Conservation (phyloP, 129 eudicot species). For the Ambrosia trifida region DNA sequence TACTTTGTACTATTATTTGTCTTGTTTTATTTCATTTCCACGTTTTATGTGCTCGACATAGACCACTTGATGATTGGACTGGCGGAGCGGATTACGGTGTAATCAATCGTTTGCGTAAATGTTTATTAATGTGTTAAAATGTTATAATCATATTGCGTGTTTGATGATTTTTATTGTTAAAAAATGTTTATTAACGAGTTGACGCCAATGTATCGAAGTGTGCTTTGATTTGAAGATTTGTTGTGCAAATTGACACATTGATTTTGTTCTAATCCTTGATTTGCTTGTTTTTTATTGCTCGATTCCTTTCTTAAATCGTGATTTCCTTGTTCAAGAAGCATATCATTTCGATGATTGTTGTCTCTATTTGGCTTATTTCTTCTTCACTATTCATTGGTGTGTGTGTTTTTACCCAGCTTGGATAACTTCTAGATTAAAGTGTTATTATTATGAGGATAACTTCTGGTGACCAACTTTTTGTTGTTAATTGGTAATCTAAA, state of each 20-base stretch:
- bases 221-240: not conserved
- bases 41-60: no score
- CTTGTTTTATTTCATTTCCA: not conserved
- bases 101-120: not conserved
- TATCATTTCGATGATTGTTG: not conserved
- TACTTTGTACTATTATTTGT: not conserved
- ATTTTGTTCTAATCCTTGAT: not conserved
- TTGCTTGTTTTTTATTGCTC: not conserved
- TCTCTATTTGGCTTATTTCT: not conserved
- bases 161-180: no score
- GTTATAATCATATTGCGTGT: no score
- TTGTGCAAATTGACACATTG: not conserved
- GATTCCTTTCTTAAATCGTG: not conserved
- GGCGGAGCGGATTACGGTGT: no score
- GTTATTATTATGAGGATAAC: no score
- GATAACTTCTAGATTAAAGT: not conserved
- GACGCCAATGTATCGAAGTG: no score
- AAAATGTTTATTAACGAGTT: no score
- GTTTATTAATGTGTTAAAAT: not conserved
- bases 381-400: no score
- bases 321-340: not conserved
- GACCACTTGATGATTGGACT: no score
- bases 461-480: not conserved
- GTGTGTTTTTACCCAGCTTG: not conserved
- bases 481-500: not conserved